Percentiles rank a stretch among this genome's conserved stretches.
Conservation (phyloP, 2,329 filamentous ascomycete genomes). For the Samsoniella hepiali region DNA sequence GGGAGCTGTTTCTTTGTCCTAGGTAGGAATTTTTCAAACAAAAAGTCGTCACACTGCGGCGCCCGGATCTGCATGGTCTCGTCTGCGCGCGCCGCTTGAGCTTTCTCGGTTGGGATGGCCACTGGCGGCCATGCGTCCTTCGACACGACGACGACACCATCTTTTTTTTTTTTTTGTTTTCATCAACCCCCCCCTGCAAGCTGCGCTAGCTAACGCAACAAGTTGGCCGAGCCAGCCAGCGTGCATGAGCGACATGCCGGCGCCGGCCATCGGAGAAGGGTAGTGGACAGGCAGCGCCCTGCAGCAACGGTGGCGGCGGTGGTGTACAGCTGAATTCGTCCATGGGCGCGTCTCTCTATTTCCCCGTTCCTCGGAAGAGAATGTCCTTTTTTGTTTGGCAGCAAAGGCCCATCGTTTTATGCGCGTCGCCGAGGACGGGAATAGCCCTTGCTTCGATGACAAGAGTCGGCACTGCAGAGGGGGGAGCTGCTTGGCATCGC, state of each 20-base stretch:
- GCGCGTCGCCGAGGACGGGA: not conserved
- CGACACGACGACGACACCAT: not conserved
- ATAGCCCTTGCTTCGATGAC: not conserved
- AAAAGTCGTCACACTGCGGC: too few relatives aligned
- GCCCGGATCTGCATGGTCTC: too few relatives aligned
- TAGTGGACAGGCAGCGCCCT: not conserved
- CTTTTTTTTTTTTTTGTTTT: too few relatives aligned
- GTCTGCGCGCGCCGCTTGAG: too few relatives aligned
- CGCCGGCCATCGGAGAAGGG: constrained; percentile 7
- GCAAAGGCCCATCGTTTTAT: not conserved
- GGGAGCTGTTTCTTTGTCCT: too few relatives aligned
- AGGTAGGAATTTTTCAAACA: too few relatives aligned
- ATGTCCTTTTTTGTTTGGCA: not conserved
- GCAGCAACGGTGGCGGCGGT: constrained; percentile 14
- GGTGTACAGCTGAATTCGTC: not conserved
- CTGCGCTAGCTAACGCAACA: not conserved
- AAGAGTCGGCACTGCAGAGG: too few relatives aligned
- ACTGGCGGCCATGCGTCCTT: not conserved
- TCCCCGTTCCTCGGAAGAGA: not conserved
- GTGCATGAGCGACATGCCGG: constrained; percentile 7
- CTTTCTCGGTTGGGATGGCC: too few relatives aligned
- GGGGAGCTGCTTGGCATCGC: too few relatives aligned
- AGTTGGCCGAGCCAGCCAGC: constrained; percentile 16
- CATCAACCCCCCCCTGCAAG: not conserved
- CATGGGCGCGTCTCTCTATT: too few relatives aligned